A percentile compares a stretch with the other conserved stretches of the same genome.
phyloP scores from a whole-genome alignment of 2,329 filamentous ascomycete species.

The Colletotrichum incanum region DNA sequence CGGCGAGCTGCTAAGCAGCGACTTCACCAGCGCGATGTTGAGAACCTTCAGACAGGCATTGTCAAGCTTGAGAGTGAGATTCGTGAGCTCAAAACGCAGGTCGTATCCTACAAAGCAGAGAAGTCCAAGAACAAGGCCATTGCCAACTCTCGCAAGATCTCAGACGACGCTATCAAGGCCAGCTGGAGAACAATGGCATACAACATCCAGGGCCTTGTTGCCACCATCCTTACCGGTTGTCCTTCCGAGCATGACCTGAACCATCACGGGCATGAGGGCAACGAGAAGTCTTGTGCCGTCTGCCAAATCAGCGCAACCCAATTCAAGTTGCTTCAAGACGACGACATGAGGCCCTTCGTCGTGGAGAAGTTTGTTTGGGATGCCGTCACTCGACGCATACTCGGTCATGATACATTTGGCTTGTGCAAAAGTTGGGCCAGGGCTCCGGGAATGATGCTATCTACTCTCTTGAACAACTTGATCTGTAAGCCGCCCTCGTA shows the following conservation, averaged over 20 bases:
- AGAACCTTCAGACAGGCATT: fast-evolving
- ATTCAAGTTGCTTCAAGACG: not conserved
- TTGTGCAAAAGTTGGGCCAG: not conserved
- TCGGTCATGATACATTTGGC: not conserved
- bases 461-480: not conserved
- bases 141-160: conserved; percentile 20
- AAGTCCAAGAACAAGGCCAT: not conserved
- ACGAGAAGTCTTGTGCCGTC: not conserved
- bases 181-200: conserved; percentile 11
- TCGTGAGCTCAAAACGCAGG: not conserved
- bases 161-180: not conserved
- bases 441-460: not conserved
- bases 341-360: not conserved
- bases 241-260: not conserved
- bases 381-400: not conserved
- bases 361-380: conserved; percentile 12
- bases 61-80: not conserved
- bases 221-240: not conserved
- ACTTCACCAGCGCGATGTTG: not conserved
- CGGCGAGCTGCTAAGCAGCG: not conserved
- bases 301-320: too few species aligned
- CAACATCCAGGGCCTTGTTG: not conserved
- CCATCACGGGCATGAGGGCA: not conserved
- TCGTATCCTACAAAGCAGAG: not conserved
- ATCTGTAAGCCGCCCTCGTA: not conserved